Percentiles rank a stretch among this genome's conserved stretches.
These are phyloP conservation scores for Penicillium flavigenum DNA, from an alignment of 495 filamentous ascomycete genomes.

Conservation along the genomic window DNA sequence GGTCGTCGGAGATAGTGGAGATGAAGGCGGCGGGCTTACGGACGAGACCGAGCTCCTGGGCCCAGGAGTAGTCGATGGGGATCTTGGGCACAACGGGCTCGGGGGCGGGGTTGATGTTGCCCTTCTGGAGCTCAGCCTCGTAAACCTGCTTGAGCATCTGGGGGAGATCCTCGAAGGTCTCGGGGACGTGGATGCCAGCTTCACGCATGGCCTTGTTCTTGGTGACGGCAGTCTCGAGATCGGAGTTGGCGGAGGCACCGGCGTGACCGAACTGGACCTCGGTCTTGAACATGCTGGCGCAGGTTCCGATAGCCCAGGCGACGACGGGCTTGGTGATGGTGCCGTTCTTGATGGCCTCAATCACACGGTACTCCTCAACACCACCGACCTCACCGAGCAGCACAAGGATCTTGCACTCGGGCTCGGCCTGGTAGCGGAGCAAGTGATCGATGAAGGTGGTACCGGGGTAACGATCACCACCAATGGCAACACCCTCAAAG, in stretches of 20 bases:
- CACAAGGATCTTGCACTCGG: slow-evolving; percentile 94
- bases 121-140: slow-evolving; percentile 76
- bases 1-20: slow-evolving; percentile 98
- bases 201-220: slow-evolving; percentile 98
- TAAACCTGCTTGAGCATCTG: slow-evolving; percentile 72
- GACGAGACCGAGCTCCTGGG: slow-evolving; percentile 97
- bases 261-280: slow-evolving; percentile 99
- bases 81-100: slow-evolving; percentile 98
- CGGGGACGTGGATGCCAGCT: slow-evolving; percentile 89
- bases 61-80: slow-evolving; percentile 99
- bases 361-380: slow-evolving; percentile 99
- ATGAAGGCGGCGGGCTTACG: slow-evolving; percentile 99
- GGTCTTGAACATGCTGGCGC: slow-evolving; percentile 99
- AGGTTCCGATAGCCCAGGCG: slow-evolving; percentile 98
- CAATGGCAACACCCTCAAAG: slow-evolving; percentile 98
- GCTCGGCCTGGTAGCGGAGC: slow-evolving; percentile 90
- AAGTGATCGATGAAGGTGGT: slow-evolving; percentile 99
- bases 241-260: slow-evolving; percentile 96
- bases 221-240: slow-evolving; percentile 91
- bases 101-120: slow-evolving; percentile 76
- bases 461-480: slow-evolving; percentile 96
- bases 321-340: slow-evolving; percentile 96
- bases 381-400: slow-evolving; percentile 98
- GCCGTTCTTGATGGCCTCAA: slow-evolving; percentile 94
- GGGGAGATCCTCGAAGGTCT: slow-evolving; percentile 97